phyloP scores from a whole-genome alignment of 345 rosid species.

The Dipteronia sinensis region DNA sequence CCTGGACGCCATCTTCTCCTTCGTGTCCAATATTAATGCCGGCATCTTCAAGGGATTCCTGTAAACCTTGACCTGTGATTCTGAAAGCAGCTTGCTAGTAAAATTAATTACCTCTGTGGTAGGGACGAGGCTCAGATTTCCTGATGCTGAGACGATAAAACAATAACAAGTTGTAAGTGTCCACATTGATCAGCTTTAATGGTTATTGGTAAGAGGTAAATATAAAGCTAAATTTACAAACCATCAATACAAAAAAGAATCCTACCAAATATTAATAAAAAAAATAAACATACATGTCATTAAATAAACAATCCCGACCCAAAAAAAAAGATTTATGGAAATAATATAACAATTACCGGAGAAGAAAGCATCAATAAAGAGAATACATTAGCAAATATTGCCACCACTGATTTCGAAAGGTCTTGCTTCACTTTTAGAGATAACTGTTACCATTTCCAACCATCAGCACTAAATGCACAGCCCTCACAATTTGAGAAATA shows the following conservation, averaged over 20 bases:
- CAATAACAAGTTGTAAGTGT: neutral
- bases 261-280: neutral
- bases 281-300: neutral
- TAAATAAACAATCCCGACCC: neutral
- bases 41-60: conserved; percentile 88
- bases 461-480: neutral
- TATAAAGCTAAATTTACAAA: neutral
- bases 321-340: neutral
- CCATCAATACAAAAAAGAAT: neutral
- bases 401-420: neutral
- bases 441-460: neutral
- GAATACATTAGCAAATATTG: neutral
- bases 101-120: conserved; percentile 50
- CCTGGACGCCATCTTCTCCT: conserved; percentile 60
- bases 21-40: conserved; percentile 75
- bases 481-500: neutral
- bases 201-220: neutral
- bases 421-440: neutral
- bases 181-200: neutral
- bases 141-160: conserved; percentile 40
- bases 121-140: conserved; percentile 58
- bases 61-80: conserved; percentile 45
- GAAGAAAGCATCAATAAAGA: neutral
- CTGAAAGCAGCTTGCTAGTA: conserved; percentile 58
- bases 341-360: neutral